Evolutionary conservation across 331 rosid genomes (phyloP), one percentile per base, ranked within the genome.

Genomic region (Quercus lobata): DNA sequence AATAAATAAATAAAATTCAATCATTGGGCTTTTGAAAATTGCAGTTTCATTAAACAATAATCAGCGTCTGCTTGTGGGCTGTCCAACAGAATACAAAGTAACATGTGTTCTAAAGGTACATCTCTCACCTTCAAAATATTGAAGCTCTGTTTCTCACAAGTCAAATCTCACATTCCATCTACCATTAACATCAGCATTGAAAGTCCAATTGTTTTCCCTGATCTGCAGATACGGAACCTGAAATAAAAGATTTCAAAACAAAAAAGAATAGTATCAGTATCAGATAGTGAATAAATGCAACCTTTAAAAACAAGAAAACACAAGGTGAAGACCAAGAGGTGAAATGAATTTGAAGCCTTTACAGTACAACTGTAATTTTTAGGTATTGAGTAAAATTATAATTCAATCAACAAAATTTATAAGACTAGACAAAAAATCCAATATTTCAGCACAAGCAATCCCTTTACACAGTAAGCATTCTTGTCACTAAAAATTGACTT

Each of bases 171-270:
- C 90, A 57, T 87, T 90, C 99, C 99, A 96, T 86, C 88, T 88
- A 70, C 99, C 98, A 78, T 90, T 90, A 81, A 87, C 77, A 80
- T 96, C 91, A 1, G 90, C 91, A 82, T 92, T 96, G 30, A 93
- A 66, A 7, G 96, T 87, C 99, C 97, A 96, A 83, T 93, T 96
- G 79, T 96, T 96, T 90, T 96, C 99, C 86, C 97, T 93, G 81
- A 96, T 77, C 97, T 96, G 98, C 81, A 91, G 21, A 81, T 96
- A 96, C 25, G 98, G 98, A 81, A 92, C 88, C 99, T 96, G 91
- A 72, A 72, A 79, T 71, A 78, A 82, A 29, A 70, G 76, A 61
- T 81, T 76, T 19, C 24, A 76, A 82, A 53, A 66, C 5, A 32
- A 15, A 52, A 61, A 29, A 73, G 52, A n/a, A 35, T 56, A 56